Base-by-base conservation (phyloP, 2,329 filamentous ascomycete species). In the Penicillium sclerotiorum region DNA sequence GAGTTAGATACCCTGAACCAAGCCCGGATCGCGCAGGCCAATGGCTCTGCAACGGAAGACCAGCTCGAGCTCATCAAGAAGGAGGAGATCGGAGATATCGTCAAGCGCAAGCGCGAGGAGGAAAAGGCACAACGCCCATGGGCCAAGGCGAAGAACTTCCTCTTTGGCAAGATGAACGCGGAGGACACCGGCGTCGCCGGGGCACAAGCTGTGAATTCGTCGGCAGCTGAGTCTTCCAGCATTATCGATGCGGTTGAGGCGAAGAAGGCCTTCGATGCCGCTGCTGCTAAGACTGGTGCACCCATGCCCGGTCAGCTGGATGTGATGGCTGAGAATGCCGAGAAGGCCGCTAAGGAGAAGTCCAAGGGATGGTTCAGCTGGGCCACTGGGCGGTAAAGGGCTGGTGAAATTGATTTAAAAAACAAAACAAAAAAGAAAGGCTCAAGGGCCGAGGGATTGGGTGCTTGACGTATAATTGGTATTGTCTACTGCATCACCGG, bases 31-130 rank as follows among this genome's bases (percentile, higher is more conserved):
- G 74, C 74, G n/a, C 71, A 68, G 47, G 63, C 72, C 30, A 61
- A 63, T 22, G 72, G 75, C 30, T 66, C 64, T 15, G 69, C 74
- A 5, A 71, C 68, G 7, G 25, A 64, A 20, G 71, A 75, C 50
- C 72, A 76, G 49, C 49, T 77, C 41, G 67, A 77, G 53, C 52
- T 78, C 18, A 47, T 77, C 21, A 68, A 72, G 56, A 73, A 76
- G 49, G 75, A 77, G 52, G 68, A 72, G 42, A 74, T 73, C 18
- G 73, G 62, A 3, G 71, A 75, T 32, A 72, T 75, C 49, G 58
- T 71, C 49, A 64, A 71, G 54, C 65, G 65, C 60, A 69, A 69
- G 55, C 69, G 65, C 47, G 67, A 68, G 28, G 71, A 74, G 55
- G 63, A 68, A 38, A 72, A 70, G 59, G 68, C 67, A 41, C 59